Evolutionary conservation across 2,329 filamentous ascomycete species (phyloP), one percentile per base, ranked within the genome.

Genomic region (Neonectria neomacrospora): DNA sequence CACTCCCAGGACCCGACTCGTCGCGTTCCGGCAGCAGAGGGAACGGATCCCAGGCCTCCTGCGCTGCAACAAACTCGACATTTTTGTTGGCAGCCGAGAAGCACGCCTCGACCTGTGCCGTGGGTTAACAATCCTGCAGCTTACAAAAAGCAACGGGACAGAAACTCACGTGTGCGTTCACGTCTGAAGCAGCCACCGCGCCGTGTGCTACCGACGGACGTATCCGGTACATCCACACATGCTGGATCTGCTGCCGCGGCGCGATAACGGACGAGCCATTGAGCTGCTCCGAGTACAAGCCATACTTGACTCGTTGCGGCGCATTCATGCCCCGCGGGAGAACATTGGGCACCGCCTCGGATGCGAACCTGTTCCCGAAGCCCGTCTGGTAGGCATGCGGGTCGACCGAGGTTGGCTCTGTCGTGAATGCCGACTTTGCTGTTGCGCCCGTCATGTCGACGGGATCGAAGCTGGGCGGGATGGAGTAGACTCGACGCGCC

Each of bases 321-420:
- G 76, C 72, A 64, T 84, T 84, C 61, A 80, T 79, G 30, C 79
- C 81, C 44, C 73, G 63, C 9, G 82, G 82, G 18, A 84, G 77
- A 20, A 79, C 80, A 39, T 79, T 80, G 12, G 81, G 79, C 1
- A 83, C 74, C 12, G 80, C 80, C 67, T 83, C 81, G 22, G 81
- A 82, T 57, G 79, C 77, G 61, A 83, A 82, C 14, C 77, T 73
- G 71, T 88, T 88, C 45, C 82, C 82, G 68, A 87, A 87, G 20
- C 86, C 86, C 20, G 80, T 74, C 82, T 87, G 83, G 70, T 88
- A 88, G 76, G 83, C 53, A 58, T 87, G 75, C 76, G 84, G 73
- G 80, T 81, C 63, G 74, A 48, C 45, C 18, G 39, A 34, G 7
- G 70, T 69, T 14, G 71, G 70, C 32, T 53, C 52, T 2, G 71